phyloP scores from a whole-genome alignment of 441 rosid genomes.

The Croton laevigatus region DNA sequence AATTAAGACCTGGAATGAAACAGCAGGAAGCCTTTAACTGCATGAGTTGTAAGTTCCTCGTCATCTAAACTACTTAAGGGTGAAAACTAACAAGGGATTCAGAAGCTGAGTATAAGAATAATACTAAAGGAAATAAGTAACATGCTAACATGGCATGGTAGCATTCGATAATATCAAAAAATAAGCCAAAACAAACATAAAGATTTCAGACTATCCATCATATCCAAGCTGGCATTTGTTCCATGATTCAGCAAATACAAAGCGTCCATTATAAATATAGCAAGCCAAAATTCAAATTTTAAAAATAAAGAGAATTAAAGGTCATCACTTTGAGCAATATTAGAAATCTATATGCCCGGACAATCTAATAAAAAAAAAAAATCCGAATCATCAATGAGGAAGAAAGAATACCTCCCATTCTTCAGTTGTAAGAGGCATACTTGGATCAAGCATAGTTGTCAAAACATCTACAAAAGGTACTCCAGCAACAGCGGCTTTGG shows the following conservation, averaged over 20 bases:
- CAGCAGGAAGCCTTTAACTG: not conserved
- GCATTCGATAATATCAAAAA: not conserved
- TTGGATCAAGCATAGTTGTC: conserved; percentile 96
- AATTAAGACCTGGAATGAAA: not conserved
- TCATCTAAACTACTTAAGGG: not conserved
- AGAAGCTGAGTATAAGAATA: not conserved
- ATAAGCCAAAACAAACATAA: not conserved
- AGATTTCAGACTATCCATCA: not conserved
- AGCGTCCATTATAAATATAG: too few relatives aligned
- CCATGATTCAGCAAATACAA: not conserved
- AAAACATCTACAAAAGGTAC: conserved; percentile 92
- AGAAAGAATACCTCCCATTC: conserved; percentile 80
- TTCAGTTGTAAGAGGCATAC: conserved; percentile 85
- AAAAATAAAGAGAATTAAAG: too few relatives aligned
- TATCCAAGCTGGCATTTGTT: not conserved
- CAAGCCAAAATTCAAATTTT: too few relatives aligned
- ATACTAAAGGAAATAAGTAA: not conserved
- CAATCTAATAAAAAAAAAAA: not conserved
- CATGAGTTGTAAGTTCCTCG: not conserved
- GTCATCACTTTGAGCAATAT: not conserved
- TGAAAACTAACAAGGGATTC: not conserved
- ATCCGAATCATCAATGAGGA: not conserved
- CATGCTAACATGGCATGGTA: not conserved
- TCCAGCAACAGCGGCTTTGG: conserved; percentile 82
- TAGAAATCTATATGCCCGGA: not conserved